Percentiles rank a stretch among this genome's conserved stretches.
Evolutionary conservation across 2,329 filamentous ascomycete genomes (phyloP).

Genomic region (Sclerotinia trifoliorum): DNA sequence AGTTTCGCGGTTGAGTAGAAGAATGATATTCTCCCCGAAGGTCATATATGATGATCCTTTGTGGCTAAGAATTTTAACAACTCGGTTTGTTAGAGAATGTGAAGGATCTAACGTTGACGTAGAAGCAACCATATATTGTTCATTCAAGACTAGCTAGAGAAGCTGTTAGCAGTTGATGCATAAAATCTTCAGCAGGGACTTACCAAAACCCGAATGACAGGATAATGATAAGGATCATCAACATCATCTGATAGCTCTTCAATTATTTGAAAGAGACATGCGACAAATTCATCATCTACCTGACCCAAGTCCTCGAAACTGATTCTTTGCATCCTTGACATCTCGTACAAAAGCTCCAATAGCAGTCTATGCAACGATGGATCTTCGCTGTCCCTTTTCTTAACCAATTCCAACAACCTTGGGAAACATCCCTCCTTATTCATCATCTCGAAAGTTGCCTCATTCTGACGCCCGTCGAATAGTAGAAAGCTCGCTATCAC

Average conservation of each 20-base stretch:
- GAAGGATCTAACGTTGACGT: slow-evolving; percentile 43
- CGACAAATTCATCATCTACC: slow-evolving; percentile 77
- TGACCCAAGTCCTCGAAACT: slow-evolving; percentile 72
- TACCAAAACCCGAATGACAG: slow-evolving; percentile 88
- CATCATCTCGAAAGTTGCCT: slow-evolving; percentile 81
- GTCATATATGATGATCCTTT: slow-evolving; percentile 82
- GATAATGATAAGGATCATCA: slow-evolving; percentile 92
- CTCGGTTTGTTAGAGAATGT: slow-evolving; percentile 76
- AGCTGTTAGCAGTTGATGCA: slow-evolving; percentile 28
- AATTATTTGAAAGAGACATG: slow-evolving; percentile 81
- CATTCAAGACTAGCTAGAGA: slow-evolving; percentile 85
- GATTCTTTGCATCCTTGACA: slow-evolving; percentile 86
- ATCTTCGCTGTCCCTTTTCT: slow-evolving; percentile 62
- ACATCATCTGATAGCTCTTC: slow-evolving; percentile 84
- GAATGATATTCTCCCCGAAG: slow-evolving; percentile 95
- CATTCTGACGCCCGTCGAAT: slow-evolving; percentile 78
- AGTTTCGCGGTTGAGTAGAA: slow-evolving; percentile 90
- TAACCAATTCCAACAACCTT: slow-evolving; percentile 76
- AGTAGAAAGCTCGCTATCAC: slow-evolving; percentile 81
- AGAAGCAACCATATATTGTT: slow-evolving; percentile 90
- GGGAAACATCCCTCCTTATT: slow-evolving; percentile 81
- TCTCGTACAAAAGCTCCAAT: slow-evolving; percentile 90
- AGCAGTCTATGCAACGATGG: slow-evolving; percentile 74
- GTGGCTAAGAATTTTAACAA: slow-evolving; percentile 84
- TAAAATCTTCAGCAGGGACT: slow-evolving; percentile 40